Evolutionary conservation across 176 grass and related monocot species (phyloP), one percentile per base, ranked within the genome.

Genomic region (Tillandsia leiboldiana): DNA sequence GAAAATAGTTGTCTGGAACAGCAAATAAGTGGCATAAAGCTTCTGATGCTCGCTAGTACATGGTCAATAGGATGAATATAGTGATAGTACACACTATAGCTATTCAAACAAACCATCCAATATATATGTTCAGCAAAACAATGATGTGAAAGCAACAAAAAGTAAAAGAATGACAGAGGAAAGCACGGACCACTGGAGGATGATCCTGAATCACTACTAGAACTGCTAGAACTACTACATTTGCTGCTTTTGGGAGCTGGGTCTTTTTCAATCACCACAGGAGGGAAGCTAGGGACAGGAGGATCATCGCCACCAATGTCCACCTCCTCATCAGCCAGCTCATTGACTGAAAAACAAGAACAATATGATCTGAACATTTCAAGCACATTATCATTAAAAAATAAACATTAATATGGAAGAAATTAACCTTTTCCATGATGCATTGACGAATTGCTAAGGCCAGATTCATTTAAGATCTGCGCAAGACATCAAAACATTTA

Each of bases 251-350:
- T 91, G 53, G 85, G 80, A 64, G 74, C 68, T 20, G 69, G 65
- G 75, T 93, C 89, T 79, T 66, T 92, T 77, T 92, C 94, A 75
- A 99, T 86, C 72, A 90, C 84, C 70, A 90, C 79, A 67, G 87
- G 87, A 65, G 89, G 85, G 72, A 76, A 85, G 50, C 68, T 86
- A 69, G 78, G 83, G 67, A 83, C 73, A 73, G 94, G 89, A 84
- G 76, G 87, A 65, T 93, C 94, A 75, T 93, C 86, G 57, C 85
- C 94, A 78, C 69, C 79, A 83, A 99, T 99, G 87, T 93, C 94
- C 65, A 99, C 29, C 26, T 90, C 89, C 65, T 96, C 92, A 15
- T 99, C 94, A 65, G 82, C 12, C 53, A 79, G 48, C 78, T 86
- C 89, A 80, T 92, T 84, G 47, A 75, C 94, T 93, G 70, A 62